Evolutionary conservation across 2,329 filamentous ascomycete species (phyloP).

Genomic region (Falciphora oryzae): DNA sequence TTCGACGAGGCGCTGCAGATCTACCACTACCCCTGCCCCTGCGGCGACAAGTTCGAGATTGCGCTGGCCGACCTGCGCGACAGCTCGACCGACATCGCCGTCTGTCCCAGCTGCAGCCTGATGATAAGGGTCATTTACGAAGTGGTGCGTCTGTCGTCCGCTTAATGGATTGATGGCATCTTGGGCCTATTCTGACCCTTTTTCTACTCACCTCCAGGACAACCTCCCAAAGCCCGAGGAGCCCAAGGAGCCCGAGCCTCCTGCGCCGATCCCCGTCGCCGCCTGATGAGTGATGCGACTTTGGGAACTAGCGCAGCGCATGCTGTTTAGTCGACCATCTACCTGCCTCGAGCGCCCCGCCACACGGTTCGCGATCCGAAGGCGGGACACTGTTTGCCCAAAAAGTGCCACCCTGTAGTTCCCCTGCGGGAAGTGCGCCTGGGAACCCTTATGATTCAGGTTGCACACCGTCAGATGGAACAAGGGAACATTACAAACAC

Average conservation of each 20-base stretch:
- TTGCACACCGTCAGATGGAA: not conserved
- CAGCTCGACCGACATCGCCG: slow-evolving; percentile 80
- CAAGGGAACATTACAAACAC: not conserved
- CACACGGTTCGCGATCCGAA: not conserved
- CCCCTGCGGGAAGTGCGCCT: not conserved
- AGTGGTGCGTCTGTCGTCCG: slow-evolving; percentile 44
- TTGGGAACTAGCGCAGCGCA: not conserved
- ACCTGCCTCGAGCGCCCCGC: not conserved
- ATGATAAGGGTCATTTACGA: slow-evolving; percentile 97
- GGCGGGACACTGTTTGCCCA: too few species aligned
- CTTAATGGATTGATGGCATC: too few species aligned
- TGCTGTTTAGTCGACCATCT: not conserved
- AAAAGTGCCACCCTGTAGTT: too few species aligned
- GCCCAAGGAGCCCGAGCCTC: slow-evolving; percentile 26
- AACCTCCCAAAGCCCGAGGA: slow-evolving; percentile 15
- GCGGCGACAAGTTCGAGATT: slow-evolving; percentile 95
- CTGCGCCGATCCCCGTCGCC: slow-evolving; percentile 33
- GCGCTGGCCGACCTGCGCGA: slow-evolving; percentile 77
- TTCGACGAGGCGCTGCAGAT: slow-evolving; percentile 76
- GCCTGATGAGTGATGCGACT: slow-evolving; percentile 24
- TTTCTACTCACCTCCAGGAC: not conserved
- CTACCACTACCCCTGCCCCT: slow-evolving; percentile 95
- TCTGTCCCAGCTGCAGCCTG: slow-evolving; percentile 93
- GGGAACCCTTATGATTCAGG: not conserved
- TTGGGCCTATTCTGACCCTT: not conserved